Conservation (phyloP, 768 basidiomycete genomes). For the Leccinum longicurvipes region DNA sequence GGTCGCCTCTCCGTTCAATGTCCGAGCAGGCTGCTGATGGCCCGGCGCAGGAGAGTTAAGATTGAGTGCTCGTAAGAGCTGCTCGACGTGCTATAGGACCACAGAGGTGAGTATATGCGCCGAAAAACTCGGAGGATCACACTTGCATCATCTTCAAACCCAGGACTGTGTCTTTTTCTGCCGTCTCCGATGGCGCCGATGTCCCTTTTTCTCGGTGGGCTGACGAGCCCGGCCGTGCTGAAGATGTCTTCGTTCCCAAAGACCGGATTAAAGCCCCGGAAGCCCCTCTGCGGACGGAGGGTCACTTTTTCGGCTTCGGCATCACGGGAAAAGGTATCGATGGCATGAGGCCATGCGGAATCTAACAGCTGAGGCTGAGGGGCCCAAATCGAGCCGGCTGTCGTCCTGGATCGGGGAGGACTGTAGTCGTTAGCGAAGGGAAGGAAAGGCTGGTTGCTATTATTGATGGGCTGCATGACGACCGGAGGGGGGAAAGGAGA, state of each 20-base stretch:
- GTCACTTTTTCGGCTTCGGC: slow-evolving; percentile 45
- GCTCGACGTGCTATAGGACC: slow-evolving; percentile 64
- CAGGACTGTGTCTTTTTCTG: slow-evolving; percentile 58
- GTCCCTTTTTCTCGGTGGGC: slow-evolving; percentile 40
- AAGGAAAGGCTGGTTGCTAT: slow-evolving; percentile 26
- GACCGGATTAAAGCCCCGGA: slow-evolving; percentile 19
- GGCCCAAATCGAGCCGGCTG: slow-evolving; percentile 72
- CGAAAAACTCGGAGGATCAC: slow-evolving; percentile 16
- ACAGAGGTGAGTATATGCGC: slow-evolving; percentile 31
- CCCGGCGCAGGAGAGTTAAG: slow-evolving; percentile 70
- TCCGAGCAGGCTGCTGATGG: slow-evolving; percentile 41
- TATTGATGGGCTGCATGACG: slow-evolving; percentile 26
- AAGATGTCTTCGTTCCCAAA: slow-evolving; percentile 60
- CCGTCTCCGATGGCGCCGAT: slow-evolving; percentile 82
- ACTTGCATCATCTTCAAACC: slow-evolving; percentile 46
- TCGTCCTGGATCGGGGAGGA: slow-evolving; percentile 40
- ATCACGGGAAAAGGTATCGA: slow-evolving; percentile 58
- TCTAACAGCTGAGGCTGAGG: slow-evolving; percentile 72
- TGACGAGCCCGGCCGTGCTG: slow-evolving; percentile 45
- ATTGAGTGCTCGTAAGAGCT: slow-evolving; percentile 74
- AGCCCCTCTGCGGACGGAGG: slow-evolving; percentile 29
- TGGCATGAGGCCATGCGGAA: slow-evolving; percentile 62
- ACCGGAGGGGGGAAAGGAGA: slow-evolving; percentile 18
- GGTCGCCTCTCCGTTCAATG: slow-evolving; percentile 40
- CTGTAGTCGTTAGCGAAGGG: slow-evolving; percentile 39